Evolutionary conservation across 148 eudicot species (phyloP).

Genomic region (Polygonum maritimum): DNA sequence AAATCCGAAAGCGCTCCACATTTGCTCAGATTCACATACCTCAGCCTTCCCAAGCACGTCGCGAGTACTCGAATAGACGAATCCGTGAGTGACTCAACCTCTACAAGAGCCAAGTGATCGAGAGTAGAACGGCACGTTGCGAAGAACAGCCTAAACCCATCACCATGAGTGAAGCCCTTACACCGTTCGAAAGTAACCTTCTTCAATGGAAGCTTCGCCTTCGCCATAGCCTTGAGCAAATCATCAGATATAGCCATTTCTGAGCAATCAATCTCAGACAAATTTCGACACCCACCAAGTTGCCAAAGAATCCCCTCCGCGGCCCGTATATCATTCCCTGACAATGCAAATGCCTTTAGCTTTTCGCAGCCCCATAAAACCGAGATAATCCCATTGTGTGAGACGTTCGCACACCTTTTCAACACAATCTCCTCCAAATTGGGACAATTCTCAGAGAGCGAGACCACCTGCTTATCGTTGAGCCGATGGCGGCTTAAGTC

Average conservation of each 20-base stretch:
- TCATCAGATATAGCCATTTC: conserved; percentile 36
- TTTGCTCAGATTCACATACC: conserved; percentile 26
- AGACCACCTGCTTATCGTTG: conserved; percentile 36
- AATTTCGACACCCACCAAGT: background rate
- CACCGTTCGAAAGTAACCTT: conserved; percentile 27
- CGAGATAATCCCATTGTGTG: conserved; percentile 18
- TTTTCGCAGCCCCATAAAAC: conserved; percentile 21
- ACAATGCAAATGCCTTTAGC: conserved; percentile 19
- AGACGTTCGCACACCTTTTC: conserved; percentile 16
- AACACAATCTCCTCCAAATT: conserved; percentile 33
- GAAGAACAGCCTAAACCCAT: conserved; percentile 26
- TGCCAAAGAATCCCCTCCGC: too few relatives aligned
- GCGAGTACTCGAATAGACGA: conserved; percentile 22
- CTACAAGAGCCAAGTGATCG: conserved; percentile 27
- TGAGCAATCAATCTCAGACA: conserved; percentile 27
- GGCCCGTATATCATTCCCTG: too few relatives aligned
- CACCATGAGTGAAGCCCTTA: conserved; percentile 23
- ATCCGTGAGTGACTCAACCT: conserved; percentile 29
- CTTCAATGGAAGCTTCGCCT: conserved; percentile 41
- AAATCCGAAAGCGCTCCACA: conserved; percentile 30
- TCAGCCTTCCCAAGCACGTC: conserved; percentile 24
- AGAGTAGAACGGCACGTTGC: conserved; percentile 18
- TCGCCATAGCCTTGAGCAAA: conserved; percentile 28
- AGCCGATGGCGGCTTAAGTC: conserved; percentile 39
- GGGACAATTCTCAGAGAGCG: conserved; percentile 35